Evolutionary conservation across 1,139 yeast species (phyloP).

Genomic region (Meyerozyma athensensis): DNA sequence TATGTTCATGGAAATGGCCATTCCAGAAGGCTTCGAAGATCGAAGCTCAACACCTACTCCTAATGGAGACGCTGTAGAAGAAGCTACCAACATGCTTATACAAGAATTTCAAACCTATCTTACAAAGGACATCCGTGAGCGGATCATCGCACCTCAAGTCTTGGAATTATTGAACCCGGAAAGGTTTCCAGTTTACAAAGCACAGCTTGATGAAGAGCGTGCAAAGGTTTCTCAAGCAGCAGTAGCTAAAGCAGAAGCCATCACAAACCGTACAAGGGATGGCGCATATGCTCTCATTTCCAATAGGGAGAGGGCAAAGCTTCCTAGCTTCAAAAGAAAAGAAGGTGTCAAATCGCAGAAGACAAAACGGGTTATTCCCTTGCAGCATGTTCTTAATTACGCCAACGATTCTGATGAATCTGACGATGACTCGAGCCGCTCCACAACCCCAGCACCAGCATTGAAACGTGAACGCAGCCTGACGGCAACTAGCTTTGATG

Average conservation of each 20-base stretch:
- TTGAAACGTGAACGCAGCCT: constrained; percentile 23
- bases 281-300: constrained; percentile 26
- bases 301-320: constrained; percentile 21
- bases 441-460: constrained; percentile 35
- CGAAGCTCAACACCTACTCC: constrained; percentile 7
- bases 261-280: constrained; percentile 11
- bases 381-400: constrained; percentile 69
- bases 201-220: constrained; percentile 30
- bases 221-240: constrained; percentile 17
- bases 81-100: constrained; percentile 54
- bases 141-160: constrained; percentile 68
- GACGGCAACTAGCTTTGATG: constrained; percentile 16
- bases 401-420: constrained; percentile 45
- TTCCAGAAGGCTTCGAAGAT: constrained; percentile 30
- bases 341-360: constrained; percentile 15
- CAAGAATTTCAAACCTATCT: constrained; percentile 63
- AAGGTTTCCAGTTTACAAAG: constrained; percentile 50
- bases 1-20: constrained; percentile 53
- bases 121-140: constrained; percentile 69
- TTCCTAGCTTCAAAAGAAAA: constrained; percentile 50
- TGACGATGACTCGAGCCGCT: constrained; percentile 38
- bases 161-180: constrained; percentile 58
- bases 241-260: constrained; percentile 14
- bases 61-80: constrained; percentile 39
- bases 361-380: constrained; percentile 45